These are phyloP conservation scores for Leucosporidium scottii DNA, from an alignment of 768 basidiomycete genomes.

Conservation along the genomic window DNA sequence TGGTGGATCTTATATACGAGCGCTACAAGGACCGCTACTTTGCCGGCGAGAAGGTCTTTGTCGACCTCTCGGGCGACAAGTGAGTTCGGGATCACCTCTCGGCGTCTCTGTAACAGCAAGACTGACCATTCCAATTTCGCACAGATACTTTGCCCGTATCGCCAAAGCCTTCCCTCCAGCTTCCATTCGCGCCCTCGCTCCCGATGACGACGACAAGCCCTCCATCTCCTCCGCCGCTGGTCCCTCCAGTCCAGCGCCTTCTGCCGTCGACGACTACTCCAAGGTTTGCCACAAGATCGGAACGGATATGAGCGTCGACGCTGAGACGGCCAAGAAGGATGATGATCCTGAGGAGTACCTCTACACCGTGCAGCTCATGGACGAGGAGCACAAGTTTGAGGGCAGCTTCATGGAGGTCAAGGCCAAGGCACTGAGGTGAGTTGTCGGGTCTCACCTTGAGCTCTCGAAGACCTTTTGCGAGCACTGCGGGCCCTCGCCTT, in stretches of 20 bases:
- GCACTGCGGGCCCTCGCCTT: neutral
- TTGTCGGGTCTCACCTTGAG: constrained; percentile 6
- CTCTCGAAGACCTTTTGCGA: neutral
- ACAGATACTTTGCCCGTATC: constrained; percentile 73
- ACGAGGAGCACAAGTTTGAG: constrained; percentile 46
- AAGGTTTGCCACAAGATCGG: constrained; percentile 57
- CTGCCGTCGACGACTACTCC: constrained; percentile 47
- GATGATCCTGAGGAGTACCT: constrained; percentile 78
- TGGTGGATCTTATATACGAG: constrained; percentile 90
- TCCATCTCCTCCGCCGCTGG: constrained; percentile 36
- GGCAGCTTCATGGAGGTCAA: constrained; percentile 78
- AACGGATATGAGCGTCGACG: constrained; percentile 66
- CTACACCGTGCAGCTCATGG: constrained; percentile 77
- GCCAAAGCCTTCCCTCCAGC: constrained; percentile 60
- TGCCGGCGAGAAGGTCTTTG: constrained; percentile 76
- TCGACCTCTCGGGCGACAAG: constrained; percentile 84
- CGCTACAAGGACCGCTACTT: constrained; percentile 96
- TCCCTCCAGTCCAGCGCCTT: neutral
- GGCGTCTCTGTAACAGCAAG: neutral
- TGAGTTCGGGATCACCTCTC: constrained; percentile 40
- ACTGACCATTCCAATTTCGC: neutral
- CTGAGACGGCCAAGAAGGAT: constrained; percentile 59
- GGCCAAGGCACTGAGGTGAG: constrained; percentile 70
- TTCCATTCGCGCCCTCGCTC: constrained; percentile 22
- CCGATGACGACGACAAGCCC: constrained; percentile 45